phyloP scores from a whole-genome alignment of 306 rosid species.

The Medicago arabica region DNA sequence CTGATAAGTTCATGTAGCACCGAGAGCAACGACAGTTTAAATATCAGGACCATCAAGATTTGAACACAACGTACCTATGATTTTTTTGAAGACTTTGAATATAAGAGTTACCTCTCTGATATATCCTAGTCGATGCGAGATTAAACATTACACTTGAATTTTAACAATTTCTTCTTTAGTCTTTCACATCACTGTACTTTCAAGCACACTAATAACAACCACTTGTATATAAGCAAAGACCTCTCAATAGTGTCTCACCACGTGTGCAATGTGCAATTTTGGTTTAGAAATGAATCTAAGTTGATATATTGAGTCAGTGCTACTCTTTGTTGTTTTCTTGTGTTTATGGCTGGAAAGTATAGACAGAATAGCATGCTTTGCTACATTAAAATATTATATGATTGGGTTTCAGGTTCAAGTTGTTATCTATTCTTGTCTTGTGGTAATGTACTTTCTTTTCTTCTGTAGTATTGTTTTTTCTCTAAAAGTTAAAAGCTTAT shows the following conservation, averaged over 20 bases:
- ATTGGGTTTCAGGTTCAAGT: background rate
- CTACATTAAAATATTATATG: background rate
- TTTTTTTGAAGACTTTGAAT: too few species aligned
- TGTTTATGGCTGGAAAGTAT: constrained; percentile 12
- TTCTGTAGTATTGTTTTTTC: background rate
- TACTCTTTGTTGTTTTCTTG: constrained; percentile 7
- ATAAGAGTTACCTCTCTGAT: too few species aligned
- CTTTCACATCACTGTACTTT: background rate
- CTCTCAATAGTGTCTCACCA: background rate
- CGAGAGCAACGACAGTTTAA: background rate
- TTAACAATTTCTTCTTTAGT: too few species aligned
- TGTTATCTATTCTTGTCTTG: background rate
- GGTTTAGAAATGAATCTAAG: background rate
- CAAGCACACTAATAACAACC: background rate
- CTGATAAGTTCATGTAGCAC: background rate
- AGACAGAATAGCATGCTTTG: constrained; percentile 9
- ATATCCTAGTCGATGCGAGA: background rate
- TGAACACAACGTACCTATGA: background rate
- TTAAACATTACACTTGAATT: too few species aligned
- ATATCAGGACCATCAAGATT: background rate
- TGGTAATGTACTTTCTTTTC: constrained; percentile 19
- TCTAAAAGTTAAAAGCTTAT: background rate
- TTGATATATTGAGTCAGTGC: constrained; percentile 11
- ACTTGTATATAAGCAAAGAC: background rate
- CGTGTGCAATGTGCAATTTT: constrained; percentile 13